Conservation (phyloP, 176 grass and related monocot species). For the Pontederia crassipes region DNA sequence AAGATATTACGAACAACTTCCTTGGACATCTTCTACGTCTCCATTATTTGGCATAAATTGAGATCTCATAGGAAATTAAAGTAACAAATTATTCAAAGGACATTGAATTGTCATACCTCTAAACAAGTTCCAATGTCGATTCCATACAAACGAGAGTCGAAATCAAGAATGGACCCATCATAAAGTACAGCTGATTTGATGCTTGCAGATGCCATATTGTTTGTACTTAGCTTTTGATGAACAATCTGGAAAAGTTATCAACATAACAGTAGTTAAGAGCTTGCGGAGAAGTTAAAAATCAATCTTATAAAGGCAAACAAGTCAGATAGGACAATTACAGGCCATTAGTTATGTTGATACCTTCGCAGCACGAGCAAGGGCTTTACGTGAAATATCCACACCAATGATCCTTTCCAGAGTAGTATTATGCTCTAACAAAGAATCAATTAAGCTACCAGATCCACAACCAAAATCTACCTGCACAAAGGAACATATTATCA, state of each 20-base stretch:
- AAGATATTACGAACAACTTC: slow-evolving; percentile 8
- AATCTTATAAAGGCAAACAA: too few species aligned
- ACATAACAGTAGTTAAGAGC: not conserved
- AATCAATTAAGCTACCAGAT: slow-evolving; percentile 91
- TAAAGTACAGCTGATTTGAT: slow-evolving; percentile 53
- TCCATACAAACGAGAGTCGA: slow-evolving; percentile 68
- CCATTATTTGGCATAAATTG: not conserved
- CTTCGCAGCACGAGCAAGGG: slow-evolving; percentile 77
- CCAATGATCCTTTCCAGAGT: slow-evolving; percentile 69
- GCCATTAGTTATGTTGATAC: slow-evolving; percentile 22
- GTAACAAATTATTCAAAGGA: not conserved
- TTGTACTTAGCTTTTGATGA: slow-evolving; percentile 63
- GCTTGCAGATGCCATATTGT: slow-evolving; percentile 27
- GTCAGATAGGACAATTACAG: not conserved
- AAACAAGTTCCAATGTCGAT: slow-evolving; percentile 81
- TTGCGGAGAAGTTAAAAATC: not conserved
- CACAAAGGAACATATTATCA: not conserved
- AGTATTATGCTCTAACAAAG: slow-evolving; percentile 73
- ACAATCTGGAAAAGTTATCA: slow-evolving; percentile 31
- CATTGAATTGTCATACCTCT: slow-evolving; percentile 40
- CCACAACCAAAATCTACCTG: slow-evolving; percentile 97
- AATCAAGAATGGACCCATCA: slow-evolving; percentile 72
- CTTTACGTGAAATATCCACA: slow-evolving; percentile 74
- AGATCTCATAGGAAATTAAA: not conserved
- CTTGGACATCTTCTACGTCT: not conserved